These are phyloP conservation scores for bread wheat (Triticum aestivum) DNA, from an alignment of 176 grass and related monocot species.

Conservation along the genomic window DNA sequence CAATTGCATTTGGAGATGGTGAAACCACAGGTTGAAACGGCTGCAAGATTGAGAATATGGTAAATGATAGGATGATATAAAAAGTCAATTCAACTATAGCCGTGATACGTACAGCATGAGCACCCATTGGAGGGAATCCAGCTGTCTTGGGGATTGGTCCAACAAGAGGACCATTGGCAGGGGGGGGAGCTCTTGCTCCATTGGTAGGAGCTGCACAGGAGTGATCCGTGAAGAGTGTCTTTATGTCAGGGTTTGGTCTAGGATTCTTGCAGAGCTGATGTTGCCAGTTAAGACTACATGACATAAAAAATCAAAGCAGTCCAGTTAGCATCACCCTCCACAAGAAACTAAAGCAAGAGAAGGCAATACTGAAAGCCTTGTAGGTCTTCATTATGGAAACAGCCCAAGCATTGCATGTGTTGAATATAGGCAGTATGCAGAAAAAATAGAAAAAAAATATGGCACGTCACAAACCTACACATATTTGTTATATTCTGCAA, in stretches of 20 bases:
- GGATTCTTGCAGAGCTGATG: slow-evolving; percentile 99
- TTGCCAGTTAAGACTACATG: slow-evolving; percentile 93
- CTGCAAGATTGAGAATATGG: slow-evolving; percentile 41
- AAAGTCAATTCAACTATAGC: neutral
- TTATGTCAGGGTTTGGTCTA: slow-evolving; percentile 96
- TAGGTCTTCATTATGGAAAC: slow-evolving; percentile 13
- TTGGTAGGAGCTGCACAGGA: slow-evolving; percentile 91
- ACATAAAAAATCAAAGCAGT: slow-evolving; percentile 9
- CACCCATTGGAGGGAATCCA: slow-evolving; percentile 86
- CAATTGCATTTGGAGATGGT: slow-evolving; percentile 91
- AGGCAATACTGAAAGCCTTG: neutral
- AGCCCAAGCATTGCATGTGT: slow-evolving; percentile 21
- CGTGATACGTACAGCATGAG: slow-evolving; percentile 68
- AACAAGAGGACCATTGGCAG: slow-evolving; percentile 85
- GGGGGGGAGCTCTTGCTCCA: slow-evolving; percentile 75
- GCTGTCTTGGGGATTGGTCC: slow-evolving; percentile 92
- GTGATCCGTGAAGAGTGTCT: slow-evolving; percentile 98
- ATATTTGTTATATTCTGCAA: neutral
- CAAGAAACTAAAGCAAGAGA: slow-evolving; percentile 10
- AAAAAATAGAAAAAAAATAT: neutral
- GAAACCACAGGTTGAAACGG: slow-evolving; percentile 95
- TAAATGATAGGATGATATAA: slow-evolving; percentile 12
- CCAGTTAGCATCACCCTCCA: slow-evolving; percentile 20
- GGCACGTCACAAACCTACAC: neutral
- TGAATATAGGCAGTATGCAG: neutral